Evolutionary conservation across 345 rosid species (phyloP).

Genomic region (Rubroshorea leprosula): DNA sequence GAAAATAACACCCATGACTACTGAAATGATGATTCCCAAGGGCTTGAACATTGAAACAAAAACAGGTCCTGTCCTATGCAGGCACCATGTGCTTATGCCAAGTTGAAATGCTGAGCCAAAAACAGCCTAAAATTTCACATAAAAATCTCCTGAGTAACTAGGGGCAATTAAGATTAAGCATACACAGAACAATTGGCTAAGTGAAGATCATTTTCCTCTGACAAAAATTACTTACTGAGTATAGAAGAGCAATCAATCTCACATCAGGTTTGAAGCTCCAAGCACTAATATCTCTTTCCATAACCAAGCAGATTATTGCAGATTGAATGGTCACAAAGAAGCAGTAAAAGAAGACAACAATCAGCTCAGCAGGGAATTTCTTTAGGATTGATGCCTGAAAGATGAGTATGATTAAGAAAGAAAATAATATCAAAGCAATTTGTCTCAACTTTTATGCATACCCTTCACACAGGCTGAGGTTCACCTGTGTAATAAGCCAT

Average conservation of each 20-base stretch:
- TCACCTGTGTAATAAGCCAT: slow-evolving; percentile 24
- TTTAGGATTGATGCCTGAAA: slow-evolving; percentile 9
- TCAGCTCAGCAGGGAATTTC: slow-evolving; percentile 14
- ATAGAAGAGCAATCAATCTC: slow-evolving; percentile 22
- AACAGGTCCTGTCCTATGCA: slow-evolving; percentile 55
- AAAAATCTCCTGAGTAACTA: not conserved
- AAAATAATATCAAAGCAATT: not conserved
- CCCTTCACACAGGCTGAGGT: not conserved
- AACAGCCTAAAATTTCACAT: slow-evolving; percentile 23
- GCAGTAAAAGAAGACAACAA: not conserved
- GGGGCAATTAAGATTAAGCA: too few relatives aligned
- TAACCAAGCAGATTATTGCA: slow-evolving; percentile 7
- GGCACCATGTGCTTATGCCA: slow-evolving; percentile 53
- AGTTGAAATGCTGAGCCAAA: slow-evolving; percentile 62
- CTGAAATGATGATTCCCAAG: slow-evolving; percentile 50
- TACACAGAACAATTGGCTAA: not conserved
- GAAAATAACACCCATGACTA: slow-evolving; percentile 36
- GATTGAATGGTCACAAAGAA: slow-evolving; percentile 18
- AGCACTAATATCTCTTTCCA: slow-evolving; percentile 14
- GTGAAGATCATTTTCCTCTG: not conserved
- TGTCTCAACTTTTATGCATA: not conserved
- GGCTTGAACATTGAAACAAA: slow-evolving; percentile 72
- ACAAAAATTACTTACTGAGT: slow-evolving; percentile 23
- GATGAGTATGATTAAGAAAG: not conserved
- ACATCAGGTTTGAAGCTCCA: slow-evolving; percentile 20